These are phyloP conservation scores for Calonectria pseudoturangicola DNA, from an alignment of 2,329 filamentous ascomycete species.

Conservation along the genomic window DNA sequence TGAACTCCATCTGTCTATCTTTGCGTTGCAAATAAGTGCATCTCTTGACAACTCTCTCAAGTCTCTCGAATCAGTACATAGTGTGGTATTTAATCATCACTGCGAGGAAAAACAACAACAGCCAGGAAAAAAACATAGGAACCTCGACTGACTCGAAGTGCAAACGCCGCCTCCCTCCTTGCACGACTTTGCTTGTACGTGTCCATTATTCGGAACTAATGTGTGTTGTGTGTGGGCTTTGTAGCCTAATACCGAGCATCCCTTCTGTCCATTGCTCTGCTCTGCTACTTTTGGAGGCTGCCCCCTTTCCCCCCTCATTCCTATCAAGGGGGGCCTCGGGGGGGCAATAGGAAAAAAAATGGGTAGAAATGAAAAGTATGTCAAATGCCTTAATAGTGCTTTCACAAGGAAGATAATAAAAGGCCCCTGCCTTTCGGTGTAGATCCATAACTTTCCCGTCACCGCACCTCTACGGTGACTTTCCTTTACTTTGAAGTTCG, in stretches of 20 bases:
- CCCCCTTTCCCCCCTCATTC: slow-evolving; percentile 28
- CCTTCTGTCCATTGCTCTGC: slow-evolving; percentile 30
- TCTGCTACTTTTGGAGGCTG: slow-evolving; percentile 37
- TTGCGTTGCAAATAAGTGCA: background rate
- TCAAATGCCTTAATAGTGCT: slow-evolving; percentile 38
- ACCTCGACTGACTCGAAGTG: slow-evolving; percentile 29
- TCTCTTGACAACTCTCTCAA: slow-evolving; percentile 22
- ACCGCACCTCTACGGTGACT: slow-evolving; percentile 19
- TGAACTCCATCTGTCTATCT: background rate
- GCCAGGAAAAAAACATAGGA: slow-evolving; percentile 17
- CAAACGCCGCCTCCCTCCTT: slow-evolving; percentile 25
- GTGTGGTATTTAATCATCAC: slow-evolving; percentile 25
- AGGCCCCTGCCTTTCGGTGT: slow-evolving; percentile 24
- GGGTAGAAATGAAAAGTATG: slow-evolving; percentile 31
- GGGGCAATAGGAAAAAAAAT: slow-evolving; percentile 17
- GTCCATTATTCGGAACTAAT: slow-evolving; percentile 39
- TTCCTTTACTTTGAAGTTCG: slow-evolving; percentile 4
- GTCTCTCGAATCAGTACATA: slow-evolving; percentile 6
- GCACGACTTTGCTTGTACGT: slow-evolving; percentile 34
- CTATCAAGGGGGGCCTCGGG: slow-evolving; percentile 26
- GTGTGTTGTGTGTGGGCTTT: slow-evolving; percentile 13
- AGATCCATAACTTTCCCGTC: slow-evolving; percentile 26
- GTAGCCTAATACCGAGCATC: slow-evolving; percentile 34
- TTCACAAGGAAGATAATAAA: slow-evolving; percentile 37
- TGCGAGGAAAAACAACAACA: background rate